Conservation (phyloP, 495 filamentous ascomycete species). For the Oidiodendron maius region DNA sequence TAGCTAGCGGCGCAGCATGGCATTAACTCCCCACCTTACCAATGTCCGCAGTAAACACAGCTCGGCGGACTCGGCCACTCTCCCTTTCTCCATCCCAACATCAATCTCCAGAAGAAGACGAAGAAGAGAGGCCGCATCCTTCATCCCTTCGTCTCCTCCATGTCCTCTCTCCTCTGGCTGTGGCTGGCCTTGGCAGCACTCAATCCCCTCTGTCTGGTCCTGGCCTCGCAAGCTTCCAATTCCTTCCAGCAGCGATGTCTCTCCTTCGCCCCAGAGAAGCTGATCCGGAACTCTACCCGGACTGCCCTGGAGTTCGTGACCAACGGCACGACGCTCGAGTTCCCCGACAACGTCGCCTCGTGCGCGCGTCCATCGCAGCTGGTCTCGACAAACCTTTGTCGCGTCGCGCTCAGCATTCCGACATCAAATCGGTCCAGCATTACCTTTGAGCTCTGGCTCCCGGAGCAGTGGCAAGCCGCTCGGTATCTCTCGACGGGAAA, state of each 20-base stretch:
- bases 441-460: constrained; percentile 54
- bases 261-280: constrained; percentile 12
- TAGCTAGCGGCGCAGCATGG: no score
- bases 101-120: no score
- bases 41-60: no score
- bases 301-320: constrained; percentile 28
- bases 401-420: constrained; percentile 47
- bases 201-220: background rate
- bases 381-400: constrained; percentile 46
- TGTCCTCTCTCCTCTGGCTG: no score
- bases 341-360: constrained; percentile 39
- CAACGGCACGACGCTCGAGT: constrained; percentile 40
- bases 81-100: no score
- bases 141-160: no score
- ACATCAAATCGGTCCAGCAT: constrained; percentile 50
- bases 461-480: constrained; percentile 36
- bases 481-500: constrained; percentile 52
- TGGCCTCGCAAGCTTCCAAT: background rate
- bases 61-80: no score
- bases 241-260: constrained; percentile 5
- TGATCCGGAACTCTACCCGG: constrained; percentile 6
- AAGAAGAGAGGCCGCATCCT: no score
- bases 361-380: constrained; percentile 36
- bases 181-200: background rate
- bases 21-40: no score